Conservation (phyloP, 129 eudicot species). For the Tagetes erecta region DNA sequence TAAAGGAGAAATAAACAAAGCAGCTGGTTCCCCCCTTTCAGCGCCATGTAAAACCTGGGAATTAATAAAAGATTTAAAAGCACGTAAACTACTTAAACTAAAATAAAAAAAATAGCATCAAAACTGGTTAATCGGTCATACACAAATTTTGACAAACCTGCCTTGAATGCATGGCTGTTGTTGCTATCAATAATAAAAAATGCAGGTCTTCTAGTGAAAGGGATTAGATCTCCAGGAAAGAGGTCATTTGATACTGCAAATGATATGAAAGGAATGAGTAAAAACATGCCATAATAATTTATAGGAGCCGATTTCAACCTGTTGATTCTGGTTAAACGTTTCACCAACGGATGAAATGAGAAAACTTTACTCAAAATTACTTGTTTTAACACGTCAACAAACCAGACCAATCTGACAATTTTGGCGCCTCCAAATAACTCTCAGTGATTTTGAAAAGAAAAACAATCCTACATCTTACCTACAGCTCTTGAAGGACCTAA, state of each 20-base stretch:
- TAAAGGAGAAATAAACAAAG: conserved; percentile 79
- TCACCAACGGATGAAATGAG: not conserved
- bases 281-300: not conserved
- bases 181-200: conserved; percentile 87
- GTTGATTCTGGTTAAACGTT: not conserved
- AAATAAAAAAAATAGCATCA: not conserved
- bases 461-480: conserved; percentile 50
- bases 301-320: not conserved
- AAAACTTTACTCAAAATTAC: not conserved
- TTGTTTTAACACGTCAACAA: not conserved
- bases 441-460: not conserved
- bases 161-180: conserved; percentile 99
- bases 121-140: not conserved
- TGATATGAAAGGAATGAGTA: conserved; percentile 17
- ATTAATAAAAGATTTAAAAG: conserved; percentile 1
- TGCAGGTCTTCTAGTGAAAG: conserved; percentile 89
- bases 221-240: conserved; percentile 81
- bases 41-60: conserved; percentile 91
- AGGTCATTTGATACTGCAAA: conserved; percentile 75
- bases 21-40: conserved; percentile 91
- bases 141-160: conserved; percentile 91
- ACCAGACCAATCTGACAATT: not conserved
- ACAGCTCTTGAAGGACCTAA: conserved; percentile 81
- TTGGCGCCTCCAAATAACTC: not conserved
- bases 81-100: conserved; percentile 22